Base-by-base conservation (phyloP, 805 yeast genomes). In the Saccharomycopsis capsularis region DNA sequence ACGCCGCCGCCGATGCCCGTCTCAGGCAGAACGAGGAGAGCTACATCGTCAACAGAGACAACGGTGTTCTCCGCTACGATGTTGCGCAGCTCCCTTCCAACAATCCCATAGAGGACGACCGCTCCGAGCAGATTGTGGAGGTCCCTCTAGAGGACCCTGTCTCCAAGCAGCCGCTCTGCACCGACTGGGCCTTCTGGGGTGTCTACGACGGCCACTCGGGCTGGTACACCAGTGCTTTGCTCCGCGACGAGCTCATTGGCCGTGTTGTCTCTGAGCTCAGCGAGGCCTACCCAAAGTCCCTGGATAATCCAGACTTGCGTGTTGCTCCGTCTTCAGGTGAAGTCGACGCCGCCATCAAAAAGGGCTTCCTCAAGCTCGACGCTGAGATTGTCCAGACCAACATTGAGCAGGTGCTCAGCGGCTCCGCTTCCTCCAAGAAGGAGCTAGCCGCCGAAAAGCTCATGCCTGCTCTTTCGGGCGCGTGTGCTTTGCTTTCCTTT, bases 141-240 rank as follows among this genome's bases (percentile, higher is more conserved):
- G 81, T 82, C 1, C 86, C 89, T 4, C 68, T 84, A n/a, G 79
- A 78, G 58, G 86, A 81, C 50, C 79, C 77, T 52, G 71, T 78
- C 46, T 63, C 70, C 42, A 55, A 53, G n/a, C 62, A 74, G 55
- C 71, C 74, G 64, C 58, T 68, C 58, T 56, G 59, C 21, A 65
- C 69, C 6, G 96, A 91, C 63, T 83, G 96, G 85, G 84, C 85
- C 76, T 88, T 93, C 61, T 93, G 95, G 78, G 96, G 98, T 3
- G 79, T 93, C 0, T 91, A 83, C 62, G 99, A 93, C 65, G 99
- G 99, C 11, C 99, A 93, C 65, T 89, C 95, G 2, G 99, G 99
- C 21, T 89, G 95, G 81, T 85, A 86, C 55, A 93, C 99, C 1
- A 80, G 91, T 49, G 76, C 85, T n/a, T 86, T 82, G 62, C 73